Evolutionary conservation across 1,284 basidiomycete genomes (phyloP).

Genomic region (Taiwanofungus camphoratus): DNA sequence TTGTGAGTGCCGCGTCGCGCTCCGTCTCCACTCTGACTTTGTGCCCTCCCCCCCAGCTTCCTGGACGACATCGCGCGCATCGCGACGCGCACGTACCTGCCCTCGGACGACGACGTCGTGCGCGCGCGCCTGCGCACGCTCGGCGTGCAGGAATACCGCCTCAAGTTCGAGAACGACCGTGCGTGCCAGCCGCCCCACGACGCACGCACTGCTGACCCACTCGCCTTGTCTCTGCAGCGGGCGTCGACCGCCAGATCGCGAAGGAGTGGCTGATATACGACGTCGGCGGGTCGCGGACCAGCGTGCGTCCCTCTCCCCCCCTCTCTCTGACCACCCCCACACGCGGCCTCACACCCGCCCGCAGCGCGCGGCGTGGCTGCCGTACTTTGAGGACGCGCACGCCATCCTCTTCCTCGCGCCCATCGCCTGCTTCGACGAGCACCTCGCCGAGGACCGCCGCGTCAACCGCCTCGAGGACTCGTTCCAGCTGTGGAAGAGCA

Average conservation of each 20-base stretch:
- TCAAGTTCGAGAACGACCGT: conserved; percentile 28
- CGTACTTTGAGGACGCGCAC: conserved; percentile 68
- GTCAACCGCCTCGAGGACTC: conserved; percentile 66
- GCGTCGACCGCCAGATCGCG: conserved; percentile 11
- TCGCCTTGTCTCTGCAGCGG: conserved; percentile 1
- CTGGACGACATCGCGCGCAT: conserved; percentile 62
- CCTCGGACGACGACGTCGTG: conserved; percentile 67
- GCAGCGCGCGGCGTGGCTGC: conserved; percentile 34
- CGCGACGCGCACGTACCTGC: conserved; percentile 50
- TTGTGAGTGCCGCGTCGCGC: conserved; percentile 47
- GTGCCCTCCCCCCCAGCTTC: conserved; percentile 29
- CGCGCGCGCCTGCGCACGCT: conserved; percentile 53
- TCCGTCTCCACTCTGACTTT: not conserved
- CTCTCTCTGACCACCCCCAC: not conserved
- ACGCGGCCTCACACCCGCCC: not conserved
- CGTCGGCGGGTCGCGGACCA: conserved; percentile 32
- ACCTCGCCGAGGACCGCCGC: conserved; percentile 49
- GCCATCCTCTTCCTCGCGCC: conserved; percentile 69
- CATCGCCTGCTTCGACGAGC: conserved; percentile 63
- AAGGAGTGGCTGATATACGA: conserved; percentile 36
- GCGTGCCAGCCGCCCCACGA: conserved; percentile 3
- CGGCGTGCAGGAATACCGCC: conserved; percentile 33
- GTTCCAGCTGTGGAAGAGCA: conserved; percentile 54
- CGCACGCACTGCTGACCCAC: not conserved
- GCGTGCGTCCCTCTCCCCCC: conserved; percentile 17